Percentiles rank a stretch among this genome's conserved stretches.
Conservation (phyloP, 2,329 filamentous ascomycete genomes). For the Plectosphaerella sp. region DNA sequence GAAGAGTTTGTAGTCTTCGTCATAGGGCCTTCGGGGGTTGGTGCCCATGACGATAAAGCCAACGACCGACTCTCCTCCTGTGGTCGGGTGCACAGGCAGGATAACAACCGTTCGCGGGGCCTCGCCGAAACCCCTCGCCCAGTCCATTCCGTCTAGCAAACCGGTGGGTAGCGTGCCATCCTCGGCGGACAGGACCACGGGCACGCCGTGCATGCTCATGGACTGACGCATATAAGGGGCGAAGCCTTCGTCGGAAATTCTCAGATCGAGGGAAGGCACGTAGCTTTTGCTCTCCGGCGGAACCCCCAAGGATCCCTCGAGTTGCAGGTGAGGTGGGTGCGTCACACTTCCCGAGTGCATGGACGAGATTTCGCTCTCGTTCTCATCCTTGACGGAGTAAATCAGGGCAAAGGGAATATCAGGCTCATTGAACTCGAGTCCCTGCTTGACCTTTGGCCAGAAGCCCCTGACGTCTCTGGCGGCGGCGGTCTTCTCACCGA, state of each 20-base stretch:
- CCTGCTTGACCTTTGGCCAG: conserved; percentile 66
- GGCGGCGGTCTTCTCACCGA: conserved; percentile 69
- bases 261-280: conserved; percentile 61
- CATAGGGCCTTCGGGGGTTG: conserved; percentile 74
- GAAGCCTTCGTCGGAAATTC: conserved; percentile 66
- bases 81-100: conserved; percentile 75
- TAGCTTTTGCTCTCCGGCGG: conserved; percentile 59
- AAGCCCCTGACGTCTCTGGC: conserved; percentile 71
- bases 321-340: conserved; percentile 57
- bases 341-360: conserved; percentile 63
- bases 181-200: conserved; percentile 64
- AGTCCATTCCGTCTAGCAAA: conserved; percentile 63
- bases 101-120: conserved; percentile 67
- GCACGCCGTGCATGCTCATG: conserved; percentile 60
- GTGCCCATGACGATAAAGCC: conserved; percentile 77
- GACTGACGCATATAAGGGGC: conserved; percentile 72
- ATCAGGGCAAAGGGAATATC: conserved; percentile 75
- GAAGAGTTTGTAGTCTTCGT: conserved; percentile 76
- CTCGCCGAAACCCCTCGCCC: conserved; percentile 64
- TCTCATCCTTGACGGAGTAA: conserved; percentile 70
- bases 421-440: conserved; percentile 67
- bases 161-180: conserved; percentile 60
- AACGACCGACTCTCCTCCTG: conserved; percentile 62
- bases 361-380: conserved; percentile 67
- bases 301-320: conserved; percentile 70